A percentile compares a stretch with the other conserved stretches of the same genome.
Conservation (phyloP, 257 asterid genomes). For the Pogostemon cablin region DNA sequence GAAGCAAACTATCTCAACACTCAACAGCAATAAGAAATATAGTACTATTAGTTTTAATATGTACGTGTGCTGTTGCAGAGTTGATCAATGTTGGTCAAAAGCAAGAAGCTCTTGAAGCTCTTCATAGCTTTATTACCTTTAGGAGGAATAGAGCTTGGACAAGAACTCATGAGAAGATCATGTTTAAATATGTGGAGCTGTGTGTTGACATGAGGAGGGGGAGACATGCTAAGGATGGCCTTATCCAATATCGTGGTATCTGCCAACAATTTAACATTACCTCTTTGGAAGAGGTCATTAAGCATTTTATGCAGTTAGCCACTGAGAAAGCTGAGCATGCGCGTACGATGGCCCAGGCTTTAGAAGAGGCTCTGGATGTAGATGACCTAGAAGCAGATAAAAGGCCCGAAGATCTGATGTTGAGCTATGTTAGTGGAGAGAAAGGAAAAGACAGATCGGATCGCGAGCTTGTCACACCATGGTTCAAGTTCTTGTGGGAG, state of each 20-base stretch:
- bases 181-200: conserved; percentile 91
- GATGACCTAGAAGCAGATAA: conserved; percentile 94
- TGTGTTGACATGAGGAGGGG: conserved; percentile 98
- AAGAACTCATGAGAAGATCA: conserved; percentile 75
- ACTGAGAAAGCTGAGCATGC: conserved; percentile 92
- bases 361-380: conserved; percentile 87
- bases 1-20: background rate
- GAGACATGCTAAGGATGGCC: conserved; percentile 95
- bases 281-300: conserved; percentile 90
- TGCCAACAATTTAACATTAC: conserved; percentile 92
- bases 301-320: conserved; percentile 94
- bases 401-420: conserved; percentile 92
- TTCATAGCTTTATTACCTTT: conserved; percentile 80
- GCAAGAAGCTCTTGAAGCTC: conserved; percentile 92
- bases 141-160: conserved; percentile 97
- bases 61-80: conserved; percentile 55
- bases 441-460: conserved; percentile 95
- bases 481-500: conserved; percentile 40
- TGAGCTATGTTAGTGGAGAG: conserved; percentile 98
- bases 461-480: conserved; percentile 62
- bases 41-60: background rate
- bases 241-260: conserved; percentile 87
- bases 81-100: conserved; percentile 87
- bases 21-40: background rate
- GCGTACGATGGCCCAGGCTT: conserved; percentile 76